Base-by-base conservation (phyloP, 805 yeast genomes). In the Isabelozyma pseudorhagii region DNA sequence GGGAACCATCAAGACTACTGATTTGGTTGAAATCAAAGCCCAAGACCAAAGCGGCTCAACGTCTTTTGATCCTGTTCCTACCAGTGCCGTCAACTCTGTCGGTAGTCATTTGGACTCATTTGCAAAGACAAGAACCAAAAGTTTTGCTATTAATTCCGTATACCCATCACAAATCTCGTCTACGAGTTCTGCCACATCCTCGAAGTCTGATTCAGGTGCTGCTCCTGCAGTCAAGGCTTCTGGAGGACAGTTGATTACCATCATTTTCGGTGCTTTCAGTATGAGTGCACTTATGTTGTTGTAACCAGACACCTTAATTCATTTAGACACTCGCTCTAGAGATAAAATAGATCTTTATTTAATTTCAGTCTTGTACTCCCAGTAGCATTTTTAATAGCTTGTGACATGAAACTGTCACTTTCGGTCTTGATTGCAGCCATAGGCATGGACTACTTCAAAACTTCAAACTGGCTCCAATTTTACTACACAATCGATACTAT, bases 1-100 rank as follows among this genome's bases (percentile, higher is more conserved):
- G 11, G 61, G 59, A 8, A 48, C 46, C 6, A 47, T 59, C 42
- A 46, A 47, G 25, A 44, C 50, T 27, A 40, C 52, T 15, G 62
- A 56, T 42, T 51, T 59, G 36, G 48, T 52, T n/a, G 21, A 36
- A 9, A 41, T 51, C 25, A 48, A 51, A 21, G 43, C 25, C 11
- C 38, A 25, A 4, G 44, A 44, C 18, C 46, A 50, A 39, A 50
- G 48, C 10, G 44, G 43, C 42, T 34, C 42, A 28, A 21, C 44
- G 18, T 45, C 8, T 2, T 46, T 45, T 13, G 40, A 34, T n/a
- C 13, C 49, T n/a, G 17, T 43, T 13, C 46, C 25, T 25, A n/a
- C 40, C 2, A 44, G 44, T 46, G 45, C 45, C 5, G 10, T 42
- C 13, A n/a, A 13, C n/a, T 27, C 38, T 38, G 25, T 47, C 7